Conservation (phyloP, 345 rosid species). For the Durio zibethinus region DNA sequence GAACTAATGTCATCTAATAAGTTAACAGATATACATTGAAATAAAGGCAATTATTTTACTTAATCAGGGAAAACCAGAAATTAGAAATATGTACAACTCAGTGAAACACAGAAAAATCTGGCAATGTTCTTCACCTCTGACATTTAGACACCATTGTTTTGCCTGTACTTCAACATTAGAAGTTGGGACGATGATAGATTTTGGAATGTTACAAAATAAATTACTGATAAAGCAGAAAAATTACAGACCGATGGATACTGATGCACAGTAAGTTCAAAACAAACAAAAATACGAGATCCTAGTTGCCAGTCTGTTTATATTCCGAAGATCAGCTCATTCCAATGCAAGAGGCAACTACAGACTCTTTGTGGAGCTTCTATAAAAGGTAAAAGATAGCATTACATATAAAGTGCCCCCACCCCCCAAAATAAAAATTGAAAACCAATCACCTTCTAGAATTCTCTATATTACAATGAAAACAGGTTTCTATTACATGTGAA, state of each 20-base stretch:
- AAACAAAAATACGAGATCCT: not conserved
- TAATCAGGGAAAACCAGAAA: not conserved
- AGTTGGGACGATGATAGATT: no score
- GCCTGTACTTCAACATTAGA: no score
- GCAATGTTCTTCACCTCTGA: no score
- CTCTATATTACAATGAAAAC: conserved; percentile 24
- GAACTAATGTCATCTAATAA: no score
- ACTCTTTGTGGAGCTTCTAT: not conserved
- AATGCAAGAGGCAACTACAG: not conserved
- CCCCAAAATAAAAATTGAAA: not conserved
- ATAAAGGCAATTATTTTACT: no score
- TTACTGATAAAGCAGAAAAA: no score
- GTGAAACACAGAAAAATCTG: not conserved
- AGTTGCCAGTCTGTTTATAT: not conserved
- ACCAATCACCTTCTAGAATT: conserved; percentile 11
- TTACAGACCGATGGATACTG: no score
- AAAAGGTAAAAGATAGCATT: not conserved
- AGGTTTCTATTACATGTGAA: conserved; percentile 2
- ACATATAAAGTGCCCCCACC: not conserved
- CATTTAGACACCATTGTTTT: no score
- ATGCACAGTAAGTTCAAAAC: no score
- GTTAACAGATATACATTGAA: no score
- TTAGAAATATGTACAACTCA: no score
- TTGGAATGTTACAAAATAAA: no score
- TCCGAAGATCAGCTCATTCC: not conserved